These are phyloP conservation scores for Dimocarpus longan DNA, from an alignment of 345 rosid species.

Conservation along the genomic window DNA sequence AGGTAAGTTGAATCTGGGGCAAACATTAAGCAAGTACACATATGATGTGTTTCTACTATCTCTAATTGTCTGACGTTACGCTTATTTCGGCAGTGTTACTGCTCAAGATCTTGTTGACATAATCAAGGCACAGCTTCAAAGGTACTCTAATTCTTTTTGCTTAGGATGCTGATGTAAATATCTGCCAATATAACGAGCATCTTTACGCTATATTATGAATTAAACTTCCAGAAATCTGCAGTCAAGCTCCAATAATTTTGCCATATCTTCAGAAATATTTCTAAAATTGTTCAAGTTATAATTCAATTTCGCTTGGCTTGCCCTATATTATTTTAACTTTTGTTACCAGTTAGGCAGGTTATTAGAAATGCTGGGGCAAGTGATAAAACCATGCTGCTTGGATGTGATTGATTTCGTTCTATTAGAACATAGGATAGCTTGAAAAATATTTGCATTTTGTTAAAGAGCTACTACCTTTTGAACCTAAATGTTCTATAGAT, in stretches of 20 bases:
- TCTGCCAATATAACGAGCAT: neutral
- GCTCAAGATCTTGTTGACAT: constrained; percentile 92
- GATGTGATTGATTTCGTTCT: neutral
- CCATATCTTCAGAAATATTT: neutral
- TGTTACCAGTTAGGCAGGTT: neutral
- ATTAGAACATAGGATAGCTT: too few species aligned
- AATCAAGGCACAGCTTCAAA: constrained; percentile 88
- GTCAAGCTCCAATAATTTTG: neutral
- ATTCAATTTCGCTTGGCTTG: neutral
- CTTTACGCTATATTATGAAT: neutral
- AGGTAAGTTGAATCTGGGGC: constrained; percentile 48
- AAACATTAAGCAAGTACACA: constrained; percentile 1
- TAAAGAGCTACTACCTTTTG: neutral
- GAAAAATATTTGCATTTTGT: too few species aligned
- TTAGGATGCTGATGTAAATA: constrained; percentile 3
- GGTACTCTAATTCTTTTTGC: constrained; percentile 44
- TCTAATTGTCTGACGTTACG: constrained; percentile 26
- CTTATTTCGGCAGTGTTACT: constrained; percentile 66
- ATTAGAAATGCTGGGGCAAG: neutral
- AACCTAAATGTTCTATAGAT: constrained; percentile 5
- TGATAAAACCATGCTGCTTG: neutral
- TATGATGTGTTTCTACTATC: constrained; percentile 1
- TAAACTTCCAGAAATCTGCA: neutral
- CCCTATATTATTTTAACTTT: neutral
- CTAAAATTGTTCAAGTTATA: neutral